Evolutionary conservation across 495 filamentous ascomycete species (phyloP).

Genomic region (Lasiosphaeria ovina): DNA sequence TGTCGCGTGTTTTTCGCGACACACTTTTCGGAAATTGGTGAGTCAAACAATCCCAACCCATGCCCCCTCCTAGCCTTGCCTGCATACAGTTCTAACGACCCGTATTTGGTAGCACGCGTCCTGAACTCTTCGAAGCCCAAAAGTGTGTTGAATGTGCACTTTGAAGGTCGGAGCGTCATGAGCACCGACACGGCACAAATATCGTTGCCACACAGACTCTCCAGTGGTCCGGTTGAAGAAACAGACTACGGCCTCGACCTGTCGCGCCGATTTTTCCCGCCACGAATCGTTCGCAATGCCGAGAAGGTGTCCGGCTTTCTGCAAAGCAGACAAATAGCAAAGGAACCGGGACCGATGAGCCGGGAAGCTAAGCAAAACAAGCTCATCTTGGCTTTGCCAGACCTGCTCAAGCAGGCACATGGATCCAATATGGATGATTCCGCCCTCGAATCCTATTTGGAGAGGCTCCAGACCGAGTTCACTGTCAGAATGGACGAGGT

Average conservation of each 20-base stretch:
- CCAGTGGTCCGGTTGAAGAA: constrained; percentile 65
- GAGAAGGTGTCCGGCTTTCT: constrained; percentile 61
- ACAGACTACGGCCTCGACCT: constrained; percentile 78
- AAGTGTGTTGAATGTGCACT: constrained; percentile 78
- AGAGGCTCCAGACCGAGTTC: constrained; percentile 57
- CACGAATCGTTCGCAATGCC: constrained; percentile 63
- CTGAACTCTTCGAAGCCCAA: constrained; percentile 57
- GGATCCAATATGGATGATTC: constrained; percentile 66
- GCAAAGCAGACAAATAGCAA: constrained; percentile 51
- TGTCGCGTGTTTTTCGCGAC: constrained; percentile 89
- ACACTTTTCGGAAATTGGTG: constrained; percentile 78
- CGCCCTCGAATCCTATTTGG: constrained; percentile 62
- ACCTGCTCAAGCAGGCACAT: constrained; percentile 69
- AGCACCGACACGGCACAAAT: constrained; percentile 51
- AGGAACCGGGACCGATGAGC: constrained; percentile 52
- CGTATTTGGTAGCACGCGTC: constrained; percentile 53
- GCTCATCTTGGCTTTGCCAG: constrained; percentile 69
- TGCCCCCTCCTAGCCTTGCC: neutral
- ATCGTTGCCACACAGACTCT: constrained; percentile 83
- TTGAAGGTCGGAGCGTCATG: constrained; percentile 62
- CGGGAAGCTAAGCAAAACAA: constrained; percentile 40
- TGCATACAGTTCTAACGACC: neutral
- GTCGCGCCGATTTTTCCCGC: constrained; percentile 72
- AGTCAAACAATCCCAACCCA: constrained; percentile 8
- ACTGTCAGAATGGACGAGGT: too few species aligned